Evolutionary conservation across 2,329 filamentous ascomycete genomes (phyloP).

Genomic region (Chalara sp.): DNA sequence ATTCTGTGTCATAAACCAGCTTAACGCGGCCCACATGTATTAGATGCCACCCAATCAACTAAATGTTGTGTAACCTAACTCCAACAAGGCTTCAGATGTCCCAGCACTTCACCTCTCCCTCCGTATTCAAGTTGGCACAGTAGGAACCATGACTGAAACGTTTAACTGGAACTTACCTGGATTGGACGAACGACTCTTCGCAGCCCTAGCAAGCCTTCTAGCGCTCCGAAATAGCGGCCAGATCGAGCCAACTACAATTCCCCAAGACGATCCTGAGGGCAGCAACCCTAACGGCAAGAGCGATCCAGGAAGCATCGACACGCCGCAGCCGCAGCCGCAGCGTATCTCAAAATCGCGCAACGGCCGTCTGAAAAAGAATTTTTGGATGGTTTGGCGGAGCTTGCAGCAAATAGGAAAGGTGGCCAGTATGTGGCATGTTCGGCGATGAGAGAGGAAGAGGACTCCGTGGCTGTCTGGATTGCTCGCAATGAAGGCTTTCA

Average conservation of each 20-base stretch:
- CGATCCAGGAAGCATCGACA: neutral
- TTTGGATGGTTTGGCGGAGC: slow-evolving; percentile 3
- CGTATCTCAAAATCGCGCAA: slow-evolving; percentile 1
- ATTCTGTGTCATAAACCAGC: no score
- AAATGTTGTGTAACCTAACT: no score
- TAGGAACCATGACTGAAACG: no score
- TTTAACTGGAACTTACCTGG: neutral
- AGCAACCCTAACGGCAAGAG: neutral
- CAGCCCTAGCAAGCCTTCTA: slow-evolving; percentile 3
- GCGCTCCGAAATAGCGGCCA: slow-evolving; percentile 2
- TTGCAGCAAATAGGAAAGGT: slow-evolving; percentile 1
- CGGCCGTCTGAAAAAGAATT: slow-evolving; percentile 1
- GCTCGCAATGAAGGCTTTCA: slow-evolving; percentile 3
- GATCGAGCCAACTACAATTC: neutral
- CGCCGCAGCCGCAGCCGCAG: neutral
- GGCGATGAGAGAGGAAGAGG: slow-evolving; percentile 3
- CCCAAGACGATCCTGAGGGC: neutral
- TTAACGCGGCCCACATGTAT: no score
- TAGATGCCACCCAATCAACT: no score
- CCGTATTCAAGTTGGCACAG: no score
- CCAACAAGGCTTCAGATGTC: no score
- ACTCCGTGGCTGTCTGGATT: slow-evolving; percentile 1
- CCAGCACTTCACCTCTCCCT: no score
- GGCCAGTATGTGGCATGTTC: slow-evolving; percentile 1
- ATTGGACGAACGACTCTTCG: neutral